These are phyloP conservation scores for Solanum boliviense DNA, from an alignment of 257 asterid species.

Conservation along the genomic window DNA sequence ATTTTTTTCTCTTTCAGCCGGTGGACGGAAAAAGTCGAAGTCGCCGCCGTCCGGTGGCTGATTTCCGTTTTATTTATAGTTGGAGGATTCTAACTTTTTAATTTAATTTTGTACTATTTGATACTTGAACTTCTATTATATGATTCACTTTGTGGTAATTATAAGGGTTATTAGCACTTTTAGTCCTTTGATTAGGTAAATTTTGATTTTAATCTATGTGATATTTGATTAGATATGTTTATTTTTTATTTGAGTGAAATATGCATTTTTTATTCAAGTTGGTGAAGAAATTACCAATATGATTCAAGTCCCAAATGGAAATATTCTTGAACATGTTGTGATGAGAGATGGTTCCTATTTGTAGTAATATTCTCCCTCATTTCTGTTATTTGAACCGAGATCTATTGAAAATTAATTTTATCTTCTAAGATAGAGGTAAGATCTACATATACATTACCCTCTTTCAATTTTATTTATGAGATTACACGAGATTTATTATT, in stretches of 20 bases:
- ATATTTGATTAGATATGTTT: background rate
- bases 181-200: background rate
- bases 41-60: background rate
- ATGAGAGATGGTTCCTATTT: background rate
- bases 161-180: background rate
- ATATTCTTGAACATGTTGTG: background rate
- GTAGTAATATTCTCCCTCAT: background rate
- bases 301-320: background rate
- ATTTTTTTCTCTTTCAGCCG: background rate
- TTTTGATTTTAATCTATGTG: background rate
- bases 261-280: background rate
- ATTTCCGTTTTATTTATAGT: background rate
- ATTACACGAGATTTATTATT: background rate
- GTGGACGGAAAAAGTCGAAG: background rate
- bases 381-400: background rate
- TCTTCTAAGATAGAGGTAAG: background rate
- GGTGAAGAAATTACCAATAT: background rate
- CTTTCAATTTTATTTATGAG: background rate
- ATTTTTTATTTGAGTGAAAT: background rate
- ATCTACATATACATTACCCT: fast-evolving
- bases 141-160: background rate
- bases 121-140: background rate
- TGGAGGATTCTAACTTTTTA: background rate
- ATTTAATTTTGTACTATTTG: background rate
- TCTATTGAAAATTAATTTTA: background rate